Base-by-base conservation (phyloP, 768 basidiomycete species). In the Hygrophorus russula region DNA sequence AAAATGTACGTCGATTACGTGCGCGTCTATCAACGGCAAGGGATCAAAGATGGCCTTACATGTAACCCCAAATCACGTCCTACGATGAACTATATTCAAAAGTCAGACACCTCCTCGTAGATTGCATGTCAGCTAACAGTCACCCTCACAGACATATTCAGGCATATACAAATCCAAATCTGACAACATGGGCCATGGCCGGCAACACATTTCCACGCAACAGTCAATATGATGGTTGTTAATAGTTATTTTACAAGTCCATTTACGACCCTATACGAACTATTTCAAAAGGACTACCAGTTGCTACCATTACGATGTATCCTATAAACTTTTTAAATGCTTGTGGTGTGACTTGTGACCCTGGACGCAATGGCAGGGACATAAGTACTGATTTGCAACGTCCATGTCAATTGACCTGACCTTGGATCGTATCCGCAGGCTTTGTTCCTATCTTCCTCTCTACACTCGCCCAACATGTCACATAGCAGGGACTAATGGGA, bases 401-500 rank as follows among this genome's bases (percentile, higher is more conserved):
- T n/a, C 7, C 24, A 24, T 24, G 24, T 24, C 24, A 24, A 82
- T 89, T 51, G 76, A 82, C 48, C 71, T 89, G 8, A 71, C 73
- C 10, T 67, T 89, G 2, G 68, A 78, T 42, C 73, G 82, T 5
- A 68, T 89, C 30, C 53, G 57, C 34, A 57, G 45, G 2, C 67
- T 91, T 0, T 69, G 82, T 28, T 46, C 57, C 2, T 53, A 69
- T 51, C 62, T 94, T 4, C 78, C 76, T 0, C 61, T 67, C 0
- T 82, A 85, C 54, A 76, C 69, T 0, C 73, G 87, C 2, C 94
- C 91, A 0, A 89, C 91, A 0, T 68, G 87, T 29, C 96, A 99
- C 55, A 73, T 98, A 45, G 80, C 91, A 6, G 96, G 96, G 0
- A 99, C 96, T 0, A 98, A 99, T 61, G 94, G 94, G 7, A 99